These are phyloP conservation scores for Boletus rufocinnamomeus DNA, from an alignment of 768 basidiomycete species.

Conservation along the genomic window DNA sequence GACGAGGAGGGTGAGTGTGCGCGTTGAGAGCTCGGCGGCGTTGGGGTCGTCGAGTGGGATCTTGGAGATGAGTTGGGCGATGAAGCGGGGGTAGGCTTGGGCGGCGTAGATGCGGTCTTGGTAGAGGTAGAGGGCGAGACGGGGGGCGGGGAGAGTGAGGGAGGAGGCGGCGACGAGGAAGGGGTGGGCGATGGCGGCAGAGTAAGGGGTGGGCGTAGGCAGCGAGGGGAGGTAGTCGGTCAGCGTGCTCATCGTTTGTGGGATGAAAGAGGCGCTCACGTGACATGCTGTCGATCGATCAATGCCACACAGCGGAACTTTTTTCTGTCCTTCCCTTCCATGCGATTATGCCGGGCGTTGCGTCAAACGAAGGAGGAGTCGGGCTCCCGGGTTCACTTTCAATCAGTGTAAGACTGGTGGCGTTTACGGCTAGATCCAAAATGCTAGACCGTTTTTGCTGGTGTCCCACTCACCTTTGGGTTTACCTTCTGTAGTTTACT, in stretches of 20 bases:
- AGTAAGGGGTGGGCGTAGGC: constrained; percentile 41
- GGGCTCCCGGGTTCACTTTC: too few relatives aligned
- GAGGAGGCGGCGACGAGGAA: constrained; percentile 63
- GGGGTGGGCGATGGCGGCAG: constrained; percentile 51
- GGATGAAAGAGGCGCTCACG: too few relatives aligned
- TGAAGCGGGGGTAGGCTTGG: constrained; percentile 72
- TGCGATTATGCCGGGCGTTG: too few relatives aligned
- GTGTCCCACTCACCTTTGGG: too few relatives aligned
- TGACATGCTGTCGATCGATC: too few relatives aligned
- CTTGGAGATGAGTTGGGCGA: constrained; percentile 61
- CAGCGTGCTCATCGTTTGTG: constrained; percentile 10
- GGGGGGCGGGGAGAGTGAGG: constrained; percentile 46
- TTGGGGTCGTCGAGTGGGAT: constrained; percentile 45
- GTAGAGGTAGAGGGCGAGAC: constrained; percentile 63
- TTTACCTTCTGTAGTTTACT: too few relatives aligned
- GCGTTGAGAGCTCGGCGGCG: constrained; percentile 27
- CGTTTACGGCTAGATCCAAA: too few relatives aligned
- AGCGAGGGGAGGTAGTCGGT: constrained; percentile 41
- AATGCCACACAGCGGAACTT: too few relatives aligned
- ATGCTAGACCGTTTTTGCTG: too few relatives aligned
- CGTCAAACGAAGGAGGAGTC: too few relatives aligned
- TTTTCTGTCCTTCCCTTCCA: too few relatives aligned
- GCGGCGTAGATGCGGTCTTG: constrained; percentile 78
- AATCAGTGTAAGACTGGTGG: too few relatives aligned
- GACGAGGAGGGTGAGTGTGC: constrained; percentile 48